These are phyloP conservation scores for Coriaria nepalensis DNA, from an alignment of 306 rosid genomes.

Conservation along the genomic window DNA sequence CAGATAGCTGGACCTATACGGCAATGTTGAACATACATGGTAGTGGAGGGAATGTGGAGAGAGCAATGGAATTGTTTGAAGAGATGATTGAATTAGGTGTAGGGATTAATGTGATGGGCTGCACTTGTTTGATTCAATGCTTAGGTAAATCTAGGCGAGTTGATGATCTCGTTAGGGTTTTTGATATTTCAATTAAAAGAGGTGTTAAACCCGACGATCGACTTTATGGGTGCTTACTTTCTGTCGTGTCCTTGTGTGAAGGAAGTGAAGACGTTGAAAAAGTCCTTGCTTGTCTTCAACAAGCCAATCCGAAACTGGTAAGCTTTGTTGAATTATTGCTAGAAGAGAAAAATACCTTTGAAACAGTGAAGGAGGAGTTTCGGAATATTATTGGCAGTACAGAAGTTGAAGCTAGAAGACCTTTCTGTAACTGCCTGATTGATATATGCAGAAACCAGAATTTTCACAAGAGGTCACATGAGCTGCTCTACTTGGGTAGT, in stretches of 20 bases:
- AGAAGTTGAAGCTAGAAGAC: constrained; percentile 55
- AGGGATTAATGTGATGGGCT: constrained; percentile 76
- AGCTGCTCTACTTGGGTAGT: constrained; percentile 83
- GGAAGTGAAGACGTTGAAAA: constrained; percentile 36
- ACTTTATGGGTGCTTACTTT: constrained; percentile 69
- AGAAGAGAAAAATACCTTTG: constrained; percentile 42
- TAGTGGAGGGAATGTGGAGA: constrained; percentile 58
- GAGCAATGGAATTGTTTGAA: constrained; percentile 61
- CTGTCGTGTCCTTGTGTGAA: constrained; percentile 54
- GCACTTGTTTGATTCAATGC: constrained; percentile 88
- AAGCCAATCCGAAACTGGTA: constrained; percentile 60
- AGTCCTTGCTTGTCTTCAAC: constrained; percentile 57
- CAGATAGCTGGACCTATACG: constrained; percentile 87
- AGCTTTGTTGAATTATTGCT: constrained; percentile 35
- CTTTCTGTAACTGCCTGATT: constrained; percentile 90
- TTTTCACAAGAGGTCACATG: constrained; percentile 65
- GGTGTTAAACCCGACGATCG: constrained; percentile 73
- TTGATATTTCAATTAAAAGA: constrained; percentile 31
- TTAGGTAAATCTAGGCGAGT: constrained; percentile 68
- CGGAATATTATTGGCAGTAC: constrained; percentile 39
- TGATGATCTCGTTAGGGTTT: constrained; percentile 51
- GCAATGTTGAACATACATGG: constrained; percentile 87
- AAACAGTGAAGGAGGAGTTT: constrained; percentile 53
- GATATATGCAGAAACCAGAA: constrained; percentile 67
- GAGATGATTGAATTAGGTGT: constrained; percentile 58